Base-by-base conservation (phyloP, 164 flowering plant species). In the Hamamelis virginiana region DNA sequence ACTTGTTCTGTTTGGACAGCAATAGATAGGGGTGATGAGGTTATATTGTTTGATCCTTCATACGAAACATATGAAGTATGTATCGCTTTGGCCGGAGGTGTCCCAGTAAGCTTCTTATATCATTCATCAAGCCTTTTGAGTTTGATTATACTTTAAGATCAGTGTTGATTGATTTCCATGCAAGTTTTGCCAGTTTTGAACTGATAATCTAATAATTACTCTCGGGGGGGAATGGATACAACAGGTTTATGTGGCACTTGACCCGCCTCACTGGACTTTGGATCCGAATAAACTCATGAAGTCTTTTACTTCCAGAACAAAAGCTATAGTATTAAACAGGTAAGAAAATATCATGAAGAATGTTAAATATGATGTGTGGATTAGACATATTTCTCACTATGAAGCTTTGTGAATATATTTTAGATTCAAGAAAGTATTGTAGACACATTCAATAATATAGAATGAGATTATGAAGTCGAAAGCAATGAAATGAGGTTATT, bases 311-410 rank as follows among this genome's bases (percentile, higher is more conserved):
- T 60, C 6, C 67, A 80, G 76, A 69, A 90, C 92, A 27, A 92
- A 92, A 75, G 96, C 91, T 33, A 66, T 92, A 26, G 82, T 89
- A 11, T 62, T 89, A 68, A 90, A 89, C 86, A 90, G 96, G 96
- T 92, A 21, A 68, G 76, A 58, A 60, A 33, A 38, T 12, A 57
- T 14, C 5, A 45, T 51, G 4, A 22, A 58, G 0, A 45, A 1
- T 26, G 6, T 33, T 33, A 33, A 33, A 33, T 6, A n/a, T 33
- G 41, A 6, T 2, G 4, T 33, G 41, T 33, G 41, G 41, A 33
- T 33, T 33, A 33, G 41, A 33, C 4, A 33, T 33, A 33, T 33
- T 33, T 33, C 41, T 33, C 41, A 33, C 6, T 33, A 6, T 55
- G 58, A 55, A 19, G 58, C 23, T 55, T 6, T 33, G 41, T 33